Conservation (phyloP, 805 yeast genomes). For the Candida ficus region DNA sequence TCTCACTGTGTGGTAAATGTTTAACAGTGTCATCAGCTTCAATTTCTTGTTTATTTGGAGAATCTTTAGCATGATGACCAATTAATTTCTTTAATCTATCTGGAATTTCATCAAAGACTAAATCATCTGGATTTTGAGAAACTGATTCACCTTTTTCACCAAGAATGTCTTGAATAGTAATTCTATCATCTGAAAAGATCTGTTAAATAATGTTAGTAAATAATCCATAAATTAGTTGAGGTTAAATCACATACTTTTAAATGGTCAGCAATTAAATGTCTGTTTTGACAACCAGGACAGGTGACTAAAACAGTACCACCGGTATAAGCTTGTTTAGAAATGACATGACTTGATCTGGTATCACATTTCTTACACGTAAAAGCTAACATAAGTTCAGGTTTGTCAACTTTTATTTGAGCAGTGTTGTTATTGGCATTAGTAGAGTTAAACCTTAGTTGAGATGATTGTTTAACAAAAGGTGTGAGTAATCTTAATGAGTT, state of each 20-base stretch:
- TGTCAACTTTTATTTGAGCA: conserved; percentile 49
- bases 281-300: conserved; percentile 85
- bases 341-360: conserved; percentile 79
- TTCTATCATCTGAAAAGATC: conserved; percentile 72
- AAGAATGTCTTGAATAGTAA: conserved; percentile 77
- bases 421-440: conserved; percentile 8
- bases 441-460: conserved; percentile 12
- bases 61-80: conserved; percentile 67
- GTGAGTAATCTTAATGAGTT: background rate
- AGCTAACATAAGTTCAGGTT: conserved; percentile 80
- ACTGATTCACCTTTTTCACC: conserved; percentile 72
- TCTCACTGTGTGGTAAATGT: conserved; percentile 2
- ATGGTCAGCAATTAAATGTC: conserved; percentile 91
- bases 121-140: conserved; percentile 57
- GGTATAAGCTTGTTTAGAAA: conserved; percentile 88
- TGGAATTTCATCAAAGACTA: conserved; percentile 66
- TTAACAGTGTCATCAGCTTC: background rate
- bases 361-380: conserved; percentile 89
- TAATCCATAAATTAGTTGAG: background rate
- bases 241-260: conserved; percentile 49
- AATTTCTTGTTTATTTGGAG: conserved; percentile 39
- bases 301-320: conserved; percentile 82
- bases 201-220: conserved; percentile 15
- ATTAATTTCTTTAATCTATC: conserved; percentile 43
- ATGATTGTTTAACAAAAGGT: background rate